Evolutionary conservation across 2,329 filamentous ascomycete species (phyloP), one percentile per base, ranked within the genome.

Genomic region (Penicillium olsonii): DNA sequence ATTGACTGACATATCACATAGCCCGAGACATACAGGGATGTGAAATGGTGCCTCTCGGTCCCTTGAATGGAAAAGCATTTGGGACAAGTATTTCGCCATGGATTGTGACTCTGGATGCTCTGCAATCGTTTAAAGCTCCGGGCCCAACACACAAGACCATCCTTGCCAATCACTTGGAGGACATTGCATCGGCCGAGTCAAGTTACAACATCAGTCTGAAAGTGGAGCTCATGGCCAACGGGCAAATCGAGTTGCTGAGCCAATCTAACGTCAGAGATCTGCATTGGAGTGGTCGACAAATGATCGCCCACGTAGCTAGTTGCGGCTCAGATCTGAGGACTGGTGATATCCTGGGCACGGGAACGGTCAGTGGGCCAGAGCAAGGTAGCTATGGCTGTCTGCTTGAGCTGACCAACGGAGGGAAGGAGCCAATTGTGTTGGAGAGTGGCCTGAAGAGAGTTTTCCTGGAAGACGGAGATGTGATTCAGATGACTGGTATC

Each of bases 21-120:
- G 60, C 60, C 4, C 57, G 66, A 5, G 83, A 86, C 60, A 81
- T 87, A 17, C 83, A 86, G 62, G 75, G 68, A 0, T 70, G 81
- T 18, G 84, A 86, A 56, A 85, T 85, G 82, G 71, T 70, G 2
- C 82, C 82, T 0, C 67, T 85, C 0, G 83, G 83, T 0, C 84
- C 84, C 0, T 75, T 85, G 44, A 83, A 84, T 42, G 76, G 78
- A 2, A 87, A 87, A 63, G 79, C 76, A 26, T 84, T 85, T 37
- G 77, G 75, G 6, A 86, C 82, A 0, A 77, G 75, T 0, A 79
- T 87, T 18, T 82, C 79, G 0, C 82, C 84, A 0, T 87, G 84
- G 84, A 69, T 86, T 11, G 65, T 86, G 3, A 83, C 82, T 0
- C 68, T 81, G 1, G 82, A 85, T 29, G 83, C 84, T 0, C 62